These are phyloP conservation scores for Pseudocercospora vitis DNA, from an alignment of 2,329 filamentous ascomycete species.

Conservation along the genomic window DNA sequence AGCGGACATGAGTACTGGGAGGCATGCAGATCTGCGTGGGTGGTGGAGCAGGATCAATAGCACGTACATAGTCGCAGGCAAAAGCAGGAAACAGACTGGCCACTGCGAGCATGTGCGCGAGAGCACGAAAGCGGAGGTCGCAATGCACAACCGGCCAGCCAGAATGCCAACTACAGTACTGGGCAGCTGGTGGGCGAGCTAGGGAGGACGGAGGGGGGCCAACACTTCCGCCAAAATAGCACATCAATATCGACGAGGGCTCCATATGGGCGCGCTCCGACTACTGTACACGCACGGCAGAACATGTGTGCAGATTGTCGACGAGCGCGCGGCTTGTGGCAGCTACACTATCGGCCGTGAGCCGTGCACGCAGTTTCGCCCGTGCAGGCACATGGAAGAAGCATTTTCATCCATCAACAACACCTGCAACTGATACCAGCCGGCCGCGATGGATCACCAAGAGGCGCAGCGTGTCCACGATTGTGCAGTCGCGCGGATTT, in stretches of 20 bases:
- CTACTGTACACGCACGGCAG: slow-evolving; percentile 2
- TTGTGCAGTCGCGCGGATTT: neutral
- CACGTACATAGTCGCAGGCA: too few relatives aligned
- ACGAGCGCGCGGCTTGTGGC: too few relatives aligned
- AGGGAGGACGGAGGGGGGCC: neutral
- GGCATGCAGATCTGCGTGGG: neutral
- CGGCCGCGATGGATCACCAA: neutral
- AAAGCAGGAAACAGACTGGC: too few relatives aligned
- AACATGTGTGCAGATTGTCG: slow-evolving; percentile 2
- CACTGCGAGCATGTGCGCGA: too few relatives aligned
- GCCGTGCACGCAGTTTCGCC: neutral
- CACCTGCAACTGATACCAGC: slow-evolving; percentile 1
- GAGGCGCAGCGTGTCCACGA: neutral
- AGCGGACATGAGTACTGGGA: neutral
- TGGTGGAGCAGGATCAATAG: too few relatives aligned
- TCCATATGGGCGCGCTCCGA: slow-evolving; percentile 15
- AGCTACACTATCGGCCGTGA: neutral
- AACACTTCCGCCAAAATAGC: neutral
- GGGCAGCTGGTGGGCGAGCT: neutral
- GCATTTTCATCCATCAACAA: too few relatives aligned
- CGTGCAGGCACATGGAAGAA: too few relatives aligned
- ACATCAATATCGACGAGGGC: neutral
- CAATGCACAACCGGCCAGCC: neutral
- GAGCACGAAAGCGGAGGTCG: too few relatives aligned
- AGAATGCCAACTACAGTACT: neutral